phyloP scores from a whole-genome alignment of 1,284 basidiomycete genomes.

The Apiotrichum montevideense region DNA sequence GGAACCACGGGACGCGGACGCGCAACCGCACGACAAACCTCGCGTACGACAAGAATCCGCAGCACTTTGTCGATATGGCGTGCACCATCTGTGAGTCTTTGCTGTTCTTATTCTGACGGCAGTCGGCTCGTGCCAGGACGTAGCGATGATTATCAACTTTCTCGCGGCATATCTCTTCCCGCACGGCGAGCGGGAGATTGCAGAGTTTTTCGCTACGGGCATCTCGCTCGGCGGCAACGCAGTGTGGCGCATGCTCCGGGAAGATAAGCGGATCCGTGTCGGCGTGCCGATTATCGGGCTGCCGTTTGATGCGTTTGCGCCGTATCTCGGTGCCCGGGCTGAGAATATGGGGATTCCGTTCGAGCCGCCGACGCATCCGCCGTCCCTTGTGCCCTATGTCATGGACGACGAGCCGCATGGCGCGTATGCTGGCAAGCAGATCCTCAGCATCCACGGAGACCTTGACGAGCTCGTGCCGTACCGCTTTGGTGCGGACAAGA shows the following conservation, averaged over 20 bases:
- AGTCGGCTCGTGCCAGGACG: slow-evolving; percentile 66
- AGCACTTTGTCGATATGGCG: slow-evolving; percentile 68
- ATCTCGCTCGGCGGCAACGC: slow-evolving; percentile 50
- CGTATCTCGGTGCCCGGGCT: slow-evolving; percentile 56
- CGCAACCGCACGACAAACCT: slow-evolving; percentile 55
- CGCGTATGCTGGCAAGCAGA: slow-evolving; percentile 62
- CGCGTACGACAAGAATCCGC: slow-evolving; percentile 58
- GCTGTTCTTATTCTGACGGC: too few species aligned
- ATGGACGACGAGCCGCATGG: slow-evolving; percentile 48
- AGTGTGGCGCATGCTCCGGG: slow-evolving; percentile 48
- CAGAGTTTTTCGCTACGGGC: slow-evolving; percentile 58
- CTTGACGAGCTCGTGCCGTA: slow-evolving; percentile 44
- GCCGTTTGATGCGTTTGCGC: slow-evolving; percentile 63
- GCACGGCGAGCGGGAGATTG: slow-evolving; percentile 57
- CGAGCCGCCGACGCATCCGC: slow-evolving; percentile 57
- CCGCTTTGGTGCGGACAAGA: slow-evolving; percentile 29
- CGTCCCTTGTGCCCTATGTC: slow-evolving; percentile 53
- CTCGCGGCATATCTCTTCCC: slow-evolving; percentile 73
- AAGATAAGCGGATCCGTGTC: slow-evolving; percentile 61
- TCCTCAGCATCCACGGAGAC: slow-evolving; percentile 59
- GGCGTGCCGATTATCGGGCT: slow-evolving; percentile 71
- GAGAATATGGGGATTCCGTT: slow-evolving; percentile 47
- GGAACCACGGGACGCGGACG: slow-evolving; percentile 65
- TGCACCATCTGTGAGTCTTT: slow-evolving; percentile 54
- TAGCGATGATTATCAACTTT: slow-evolving; percentile 74